A percentile compares a stretch with the other conserved stretches of the same genome.
phyloP scores from a whole-genome alignment of 2,329 filamentous ascomycete genomes.

The Aspergillus sp. region DNA sequence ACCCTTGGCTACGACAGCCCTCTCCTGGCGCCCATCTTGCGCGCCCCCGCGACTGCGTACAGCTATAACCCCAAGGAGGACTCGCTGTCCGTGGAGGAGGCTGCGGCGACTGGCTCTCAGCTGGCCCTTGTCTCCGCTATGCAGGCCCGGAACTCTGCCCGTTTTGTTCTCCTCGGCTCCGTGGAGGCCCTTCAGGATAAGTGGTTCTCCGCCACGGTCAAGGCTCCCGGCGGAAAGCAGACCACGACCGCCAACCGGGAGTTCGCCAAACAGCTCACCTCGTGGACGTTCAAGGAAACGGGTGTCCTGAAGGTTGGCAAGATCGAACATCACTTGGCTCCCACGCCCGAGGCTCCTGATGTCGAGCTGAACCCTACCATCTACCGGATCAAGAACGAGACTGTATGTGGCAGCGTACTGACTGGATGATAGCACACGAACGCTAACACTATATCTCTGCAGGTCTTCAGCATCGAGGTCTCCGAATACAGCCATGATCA shows the following conservation, averaged over 20 bases:
- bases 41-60: slow-evolving; percentile 82
- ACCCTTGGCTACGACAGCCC: slow-evolving; percentile 72
- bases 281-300: slow-evolving; percentile 94
- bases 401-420: slow-evolving; percentile 61
- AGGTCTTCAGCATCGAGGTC: slow-evolving; percentile 84
- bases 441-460: slow-evolving; percentile 26
- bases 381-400: slow-evolving; percentile 95
- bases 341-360: slow-evolving; percentile 52
- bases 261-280: slow-evolving; percentile 80
- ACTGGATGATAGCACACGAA: slow-evolving; percentile 2
- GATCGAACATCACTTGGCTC: slow-evolving; percentile 70
- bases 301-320: slow-evolving; percentile 83
- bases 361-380: slow-evolving; percentile 70
- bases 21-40: slow-evolving; percentile 76
- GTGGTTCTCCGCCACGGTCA: slow-evolving; percentile 82
- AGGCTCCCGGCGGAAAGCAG: slow-evolving; percentile 54
- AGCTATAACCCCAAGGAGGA: slow-evolving; percentile 93
- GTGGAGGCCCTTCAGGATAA: slow-evolving; percentile 82
- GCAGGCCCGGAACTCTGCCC: slow-evolving; percentile 91
- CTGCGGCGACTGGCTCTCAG: slow-evolving; percentile 81
- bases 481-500: slow-evolving; percentile 78
- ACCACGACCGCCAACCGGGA: slow-evolving; percentile 73
- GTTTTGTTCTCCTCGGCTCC: slow-evolving; percentile 80
- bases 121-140: slow-evolving; percentile 79
- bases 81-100: slow-evolving; percentile 68